Evolutionary conservation across 129 eudicot species (phyloP), one percentile per base, ranked within the genome.

Genomic region (Helianthus tuberosus): DNA sequence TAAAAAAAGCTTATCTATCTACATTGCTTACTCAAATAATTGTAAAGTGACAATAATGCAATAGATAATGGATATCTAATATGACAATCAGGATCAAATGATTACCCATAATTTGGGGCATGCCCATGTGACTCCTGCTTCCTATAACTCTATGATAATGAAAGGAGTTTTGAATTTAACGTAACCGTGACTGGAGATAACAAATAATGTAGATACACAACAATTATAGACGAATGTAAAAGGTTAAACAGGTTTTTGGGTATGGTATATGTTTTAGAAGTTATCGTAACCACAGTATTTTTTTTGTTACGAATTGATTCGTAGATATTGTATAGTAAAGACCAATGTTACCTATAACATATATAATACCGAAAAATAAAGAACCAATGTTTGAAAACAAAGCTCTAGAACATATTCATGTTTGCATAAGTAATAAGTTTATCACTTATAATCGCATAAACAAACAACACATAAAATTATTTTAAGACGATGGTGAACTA

Each of bases 121-220:
- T 70, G 23, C 64, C 51, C 75, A 70, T 70, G 75, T 70, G 75
- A 51, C 63, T 53, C 39, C 16, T 36, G 38, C 16, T 69, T 51
- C 50, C 74, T 62, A 32, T 52, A 53, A 52, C 36, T 16, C 23
- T 38, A 36, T 69, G 51, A 69, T n/a, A 15, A 69, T 50, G 11
- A 32, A 14, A 69, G 27, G 55, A 13, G 39, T 13, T 69, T 58
- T 27, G 43, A 32, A 13, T 52, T 69, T 69, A 32, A 50, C 12
- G 14, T 25, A 35, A 50, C n/a, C 6, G 2, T 48, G 27, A 29
- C 29, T 68, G 73, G 46, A 68, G 44, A 48, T 68, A 68, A 72
- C 57, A 13, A 39, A 20, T 13, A 27, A 20, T 10, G 14, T 9
- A 57, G 3, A 23, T 9, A 55, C 62, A 57, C 63, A 20, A 4